Evolutionary conservation across 768 basidiomycete species (phyloP).

Genomic region (Trametes maxima): DNA sequence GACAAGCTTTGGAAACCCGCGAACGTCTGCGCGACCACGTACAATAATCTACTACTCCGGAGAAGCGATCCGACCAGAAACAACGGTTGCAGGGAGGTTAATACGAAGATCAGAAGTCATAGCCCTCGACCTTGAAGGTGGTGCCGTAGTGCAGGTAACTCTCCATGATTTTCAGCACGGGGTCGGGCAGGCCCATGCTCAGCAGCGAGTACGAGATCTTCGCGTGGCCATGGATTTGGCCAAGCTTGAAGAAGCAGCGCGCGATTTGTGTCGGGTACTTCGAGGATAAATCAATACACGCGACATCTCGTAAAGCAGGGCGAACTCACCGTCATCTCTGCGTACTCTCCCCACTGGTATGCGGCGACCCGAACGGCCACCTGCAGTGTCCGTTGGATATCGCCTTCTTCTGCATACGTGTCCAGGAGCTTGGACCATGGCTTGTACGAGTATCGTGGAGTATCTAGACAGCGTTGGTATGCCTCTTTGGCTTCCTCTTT

Average conservation of each 20-base stretch:
- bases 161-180: conserved; percentile 91
- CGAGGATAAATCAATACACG: conserved; percentile 9
- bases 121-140: conserved; percentile 86
- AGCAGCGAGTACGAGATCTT: conserved; percentile 93
- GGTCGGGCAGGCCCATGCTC: conserved; percentile 91
- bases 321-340: conserved; percentile 78
- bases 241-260: conserved; percentile 89
- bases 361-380: conserved; percentile 91
- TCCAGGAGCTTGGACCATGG: conserved; percentile 95
- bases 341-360: conserved; percentile 89
- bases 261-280: conserved; percentile 93
- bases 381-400: conserved; percentile 87
- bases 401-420: conserved; percentile 96
- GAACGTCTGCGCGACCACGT: conserved; percentile 4
- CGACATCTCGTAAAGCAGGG: background rate
- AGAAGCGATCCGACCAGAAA: background rate
- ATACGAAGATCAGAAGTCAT: conserved; percentile 56
- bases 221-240: conserved; percentile 88
- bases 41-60: conserved; percentile 19
- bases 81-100: background rate
- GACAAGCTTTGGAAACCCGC: conserved; percentile 2
- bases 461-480: conserved; percentile 91
- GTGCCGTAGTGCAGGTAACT: conserved; percentile 87
- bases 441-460: conserved; percentile 82
- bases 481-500: conserved; percentile 99